Evolutionary conservation across 306 rosid genomes (phyloP), one percentile per base, ranked within the genome.

Genomic region (Pterocarpus santalinus): DNA sequence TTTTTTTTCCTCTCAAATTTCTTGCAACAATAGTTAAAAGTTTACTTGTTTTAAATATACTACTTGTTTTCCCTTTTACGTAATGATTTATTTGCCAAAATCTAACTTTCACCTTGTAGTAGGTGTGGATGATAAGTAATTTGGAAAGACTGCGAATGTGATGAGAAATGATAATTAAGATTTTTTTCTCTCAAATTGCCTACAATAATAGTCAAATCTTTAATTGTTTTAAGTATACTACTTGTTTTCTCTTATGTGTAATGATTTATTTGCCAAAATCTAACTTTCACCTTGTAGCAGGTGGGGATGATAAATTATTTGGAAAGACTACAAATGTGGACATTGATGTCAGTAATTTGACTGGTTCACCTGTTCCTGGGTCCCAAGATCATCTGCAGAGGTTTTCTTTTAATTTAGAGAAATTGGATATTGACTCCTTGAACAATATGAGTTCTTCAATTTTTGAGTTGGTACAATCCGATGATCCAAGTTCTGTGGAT

Each of bases 101-200:
- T 28, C 72, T 43, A 2, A 17, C 51, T 30, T 33, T 9, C 56
- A 34, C 13, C 34, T 60, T 43, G 34, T 69, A 4, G 80, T 89
- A 96, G 99, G 97, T 61, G 65, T 90, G 87, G 97, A 92, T 80
- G 99, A 90, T 81, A 94, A 92, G 69, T 72, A 88, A 69, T 90
- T 82, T 74, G 90, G 84, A 33, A 92, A 89, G 90, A 62, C 83
- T 44, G 85, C 77, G 3, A 81, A 65, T 85, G 66, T 70, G 36
- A 22, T 57, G 61, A 65, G 34, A 35, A 58, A 51, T 60, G 66
- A 16, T 34, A 30, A 73, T 22, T 22, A 5, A 58, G 61, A 12
- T 75, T 32, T 30, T n/a, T 22, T 7, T 28, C 35, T 63, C 68
- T 51, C 6, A 43, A 12, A 28, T 15, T 38, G 55, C 41, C 15